Evolutionary conservation across 257 asterid genomes (phyloP).

Genomic region (Avicennia marina): DNA sequence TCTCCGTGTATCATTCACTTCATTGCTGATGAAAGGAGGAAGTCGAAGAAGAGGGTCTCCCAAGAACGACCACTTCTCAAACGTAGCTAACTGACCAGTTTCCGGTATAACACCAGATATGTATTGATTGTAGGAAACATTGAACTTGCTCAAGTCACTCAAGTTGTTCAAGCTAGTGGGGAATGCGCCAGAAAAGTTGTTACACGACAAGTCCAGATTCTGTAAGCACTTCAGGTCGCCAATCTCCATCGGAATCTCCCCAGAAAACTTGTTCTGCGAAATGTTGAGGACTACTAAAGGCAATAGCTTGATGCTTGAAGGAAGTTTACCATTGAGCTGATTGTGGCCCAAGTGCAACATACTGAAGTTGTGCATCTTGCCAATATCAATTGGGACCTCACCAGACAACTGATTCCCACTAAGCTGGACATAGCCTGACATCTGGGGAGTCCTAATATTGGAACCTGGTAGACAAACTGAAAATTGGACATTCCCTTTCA

Average conservation of each 20-base stretch:
- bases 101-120: constrained; percentile 61
- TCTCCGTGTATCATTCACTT: constrained; percentile 14
- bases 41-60: constrained; percentile 66
- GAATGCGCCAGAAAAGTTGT: constrained; percentile 73
- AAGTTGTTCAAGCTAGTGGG: constrained; percentile 56
- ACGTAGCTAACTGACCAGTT: constrained; percentile 68
- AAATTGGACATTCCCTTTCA: constrained; percentile 75
- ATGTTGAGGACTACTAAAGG: constrained; percentile 60
- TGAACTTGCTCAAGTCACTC: constrained; percentile 65
- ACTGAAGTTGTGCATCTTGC: constrained; percentile 63
- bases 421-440: constrained; percentile 79
- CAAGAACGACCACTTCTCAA: constrained; percentile 68
- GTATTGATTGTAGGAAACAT: constrained; percentile 70
- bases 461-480: constrained; percentile 69
- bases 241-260: constrained; percentile 58
- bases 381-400: constrained; percentile 57
- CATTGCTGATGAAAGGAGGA: constrained; percentile 55
- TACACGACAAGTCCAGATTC: constrained; percentile 67
- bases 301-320: constrained; percentile 40
- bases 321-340: constrained; percentile 48
- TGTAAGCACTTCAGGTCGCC: constrained; percentile 67
- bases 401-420: constrained; percentile 65
- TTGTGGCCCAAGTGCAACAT: constrained; percentile 72
- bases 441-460: constrained; percentile 37
- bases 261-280: constrained; percentile 52